Base-by-base conservation (phyloP, 345 rosid species). In the Jatropha curcas region DNA sequence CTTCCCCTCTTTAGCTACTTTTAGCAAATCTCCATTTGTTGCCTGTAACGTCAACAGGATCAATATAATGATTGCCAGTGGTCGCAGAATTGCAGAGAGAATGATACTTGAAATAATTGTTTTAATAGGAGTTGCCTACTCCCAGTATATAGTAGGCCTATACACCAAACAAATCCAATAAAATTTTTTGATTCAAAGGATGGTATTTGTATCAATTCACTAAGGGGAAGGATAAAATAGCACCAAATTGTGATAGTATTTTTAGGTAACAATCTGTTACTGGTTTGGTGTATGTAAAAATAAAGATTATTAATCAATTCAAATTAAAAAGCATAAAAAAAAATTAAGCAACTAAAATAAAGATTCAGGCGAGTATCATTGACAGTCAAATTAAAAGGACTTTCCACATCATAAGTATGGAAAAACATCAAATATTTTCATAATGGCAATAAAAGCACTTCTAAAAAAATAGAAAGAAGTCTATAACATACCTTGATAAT, bases 401-500 rank as follows among this genome's bases (percentile, higher is more conserved):
- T 48, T 48, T 1, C 20, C 53, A 17, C 45, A 14, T 48, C 5
- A 48, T 48, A 4, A 48, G 16, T 17, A 16, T 16, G 7, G 16
- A 12, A 2, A 7, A 25, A 9, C 31, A 3, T n/a, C n/a, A 25
- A 1, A 1, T 24, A 11, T 24, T 10, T 3, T 10, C 31, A 48
- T 48, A 1, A 19, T 10, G 3, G 12, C 12, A 56, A 25, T 24
- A 25, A 56, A n/a, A 56, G 5, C 31, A 25, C 12, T 56, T 65
- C 37, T 25, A 16, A 13, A 22, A 19, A 11, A 5, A 71, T n/a
- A 10, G 17, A 24, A 60, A 7, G 0, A 8, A 25, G 24, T 19
- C 9, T 20, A 25, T 9, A 48, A 14, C 30, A 75, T 83, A 90
- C 98, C 93, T 90, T 87, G 51, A 87, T 59, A 34, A 76, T 81